A percentile compares a stretch with the other conserved stretches of the same genome.
These are phyloP conservation scores for Russula abietina DNA, from an alignment of 768 basidiomycete species.

Conservation along the genomic window DNA sequence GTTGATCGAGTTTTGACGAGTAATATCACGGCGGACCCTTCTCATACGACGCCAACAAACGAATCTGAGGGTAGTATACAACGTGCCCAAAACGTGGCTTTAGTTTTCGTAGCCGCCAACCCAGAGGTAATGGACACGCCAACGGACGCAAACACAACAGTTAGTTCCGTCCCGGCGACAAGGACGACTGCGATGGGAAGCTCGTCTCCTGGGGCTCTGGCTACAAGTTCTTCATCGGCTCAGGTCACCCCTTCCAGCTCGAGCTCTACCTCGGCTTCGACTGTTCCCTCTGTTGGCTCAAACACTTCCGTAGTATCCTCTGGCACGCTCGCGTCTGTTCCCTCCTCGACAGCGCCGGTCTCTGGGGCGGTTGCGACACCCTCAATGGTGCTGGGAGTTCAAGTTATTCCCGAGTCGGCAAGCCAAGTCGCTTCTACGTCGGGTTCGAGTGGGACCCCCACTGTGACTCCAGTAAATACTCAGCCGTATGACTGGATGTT, in stretches of 20 bases:
- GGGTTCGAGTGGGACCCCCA: background rate
- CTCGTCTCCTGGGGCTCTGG: background rate
- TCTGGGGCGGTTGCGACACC: constrained; percentile 3
- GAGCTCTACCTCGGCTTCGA: constrained; percentile 2
- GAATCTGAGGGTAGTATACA: constrained; percentile 22
- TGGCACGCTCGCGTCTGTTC: background rate
- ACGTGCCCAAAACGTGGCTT: constrained; percentile 41
- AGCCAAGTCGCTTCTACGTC: background rate
- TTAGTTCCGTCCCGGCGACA: constrained; percentile 7
- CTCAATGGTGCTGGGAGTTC: constrained; percentile 6
- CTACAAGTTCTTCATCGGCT: constrained; percentile 1
- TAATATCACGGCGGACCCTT: constrained; percentile 6
- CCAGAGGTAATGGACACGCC: constrained; percentile 29
- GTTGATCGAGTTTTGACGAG: background rate
- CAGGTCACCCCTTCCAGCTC: constrained; percentile 1
- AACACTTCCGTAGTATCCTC: background rate
- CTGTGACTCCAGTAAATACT: constrained; percentile 22
- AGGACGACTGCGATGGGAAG: constrained; percentile 5
- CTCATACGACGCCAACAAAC: constrained; percentile 6
- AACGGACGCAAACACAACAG: background rate
- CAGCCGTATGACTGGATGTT: constrained; percentile 26
- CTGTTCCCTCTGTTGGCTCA: background rate
- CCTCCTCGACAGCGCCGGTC: background rate
- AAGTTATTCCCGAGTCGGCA: constrained; percentile 13
- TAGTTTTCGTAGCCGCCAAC: constrained; percentile 45